A percentile compares a stretch with the other conserved stretches of the same genome.
These are phyloP conservation scores for Gautieria morchelliformis DNA, from an alignment of 768 basidiomycete species.

Conservation along the genomic window DNA sequence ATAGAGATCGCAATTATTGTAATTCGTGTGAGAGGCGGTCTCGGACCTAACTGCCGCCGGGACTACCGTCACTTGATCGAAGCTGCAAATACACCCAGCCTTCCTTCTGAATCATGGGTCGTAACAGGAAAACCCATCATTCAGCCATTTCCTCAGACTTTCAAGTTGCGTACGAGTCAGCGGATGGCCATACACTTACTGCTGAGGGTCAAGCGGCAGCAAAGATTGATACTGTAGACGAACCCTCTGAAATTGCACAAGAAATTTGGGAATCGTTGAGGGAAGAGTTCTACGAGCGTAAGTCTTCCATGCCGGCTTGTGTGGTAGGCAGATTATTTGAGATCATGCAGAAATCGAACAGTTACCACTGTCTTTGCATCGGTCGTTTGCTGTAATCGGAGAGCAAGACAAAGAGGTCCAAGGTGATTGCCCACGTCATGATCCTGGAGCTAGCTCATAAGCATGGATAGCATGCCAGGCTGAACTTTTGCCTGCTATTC, in stretches of 20 bases:
- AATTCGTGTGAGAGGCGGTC: too few relatives aligned
- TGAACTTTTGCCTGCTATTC: constrained; percentile 35
- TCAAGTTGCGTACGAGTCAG: neutral
- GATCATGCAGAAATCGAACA: constrained; percentile 56
- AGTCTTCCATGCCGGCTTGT: constrained; percentile 10
- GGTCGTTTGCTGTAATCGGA: constrained; percentile 58
- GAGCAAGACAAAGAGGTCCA: constrained; percentile 64
- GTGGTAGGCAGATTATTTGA: neutral
- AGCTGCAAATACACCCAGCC: too few relatives aligned
- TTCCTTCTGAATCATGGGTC: neutral
- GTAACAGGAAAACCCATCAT: neutral
- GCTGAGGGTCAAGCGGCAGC: neutral
- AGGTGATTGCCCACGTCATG: constrained; percentile 27
- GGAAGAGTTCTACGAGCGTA: constrained; percentile 76
- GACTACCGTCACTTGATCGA: too few relatives aligned
- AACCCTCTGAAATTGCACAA: constrained; percentile 34
- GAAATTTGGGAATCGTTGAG: constrained; percentile 67
- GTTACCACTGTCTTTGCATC: constrained; percentile 62
- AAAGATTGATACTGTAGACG: neutral
- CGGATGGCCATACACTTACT: too few relatives aligned
- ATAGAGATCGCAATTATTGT: too few relatives aligned
- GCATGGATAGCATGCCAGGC: constrained; percentile 26
- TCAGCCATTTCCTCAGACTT: neutral
- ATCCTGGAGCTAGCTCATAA: neutral
- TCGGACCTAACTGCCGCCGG: too few relatives aligned